phyloP scores from a whole-genome alignment of 257 asterid genomes.

The Nicotiana noctiflora region DNA sequence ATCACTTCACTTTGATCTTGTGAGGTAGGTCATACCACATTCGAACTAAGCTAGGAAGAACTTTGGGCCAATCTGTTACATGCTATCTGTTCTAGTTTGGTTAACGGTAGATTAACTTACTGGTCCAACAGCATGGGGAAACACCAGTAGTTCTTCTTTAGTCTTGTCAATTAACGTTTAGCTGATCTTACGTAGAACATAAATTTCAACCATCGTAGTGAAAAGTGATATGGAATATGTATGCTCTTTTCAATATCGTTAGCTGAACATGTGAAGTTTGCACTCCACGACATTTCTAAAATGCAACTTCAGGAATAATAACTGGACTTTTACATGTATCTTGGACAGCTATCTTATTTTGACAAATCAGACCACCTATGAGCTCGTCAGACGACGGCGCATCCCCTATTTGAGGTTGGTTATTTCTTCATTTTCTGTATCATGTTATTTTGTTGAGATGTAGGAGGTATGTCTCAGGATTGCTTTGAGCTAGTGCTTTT shows the following conservation, averaged over 20 bases:
- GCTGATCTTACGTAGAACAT: not conserved
- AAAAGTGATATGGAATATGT: not conserved
- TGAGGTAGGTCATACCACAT: not conserved
- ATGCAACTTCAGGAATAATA: slow-evolving; percentile 1
- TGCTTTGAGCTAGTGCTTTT: not conserved
- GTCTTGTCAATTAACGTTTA: not conserved
- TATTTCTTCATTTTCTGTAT: not conserved
- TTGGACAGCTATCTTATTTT: slow-evolving; percentile 74
- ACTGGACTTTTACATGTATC: not conserved
- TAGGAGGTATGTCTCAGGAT: not conserved
- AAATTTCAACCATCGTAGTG: not conserved
- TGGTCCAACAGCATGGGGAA: not conserved
- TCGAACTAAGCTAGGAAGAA: not conserved
- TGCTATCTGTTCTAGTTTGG: not conserved
- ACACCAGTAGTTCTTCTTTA: not conserved
- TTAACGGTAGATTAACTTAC: not conserved
- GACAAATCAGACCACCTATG: slow-evolving; percentile 94
- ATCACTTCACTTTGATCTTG: not conserved
- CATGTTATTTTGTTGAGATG: not conserved
- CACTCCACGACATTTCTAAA: not conserved
- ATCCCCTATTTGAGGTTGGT: slow-evolving; percentile 76
- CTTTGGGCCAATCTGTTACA: not conserved
- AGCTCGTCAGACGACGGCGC: slow-evolving; percentile 78
- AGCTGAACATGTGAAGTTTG: not conserved
- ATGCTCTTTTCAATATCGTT: not conserved